Evolutionary conservation across 140 eudicot species (phyloP).

Genomic region (Anethum foeniculum): DNA sequence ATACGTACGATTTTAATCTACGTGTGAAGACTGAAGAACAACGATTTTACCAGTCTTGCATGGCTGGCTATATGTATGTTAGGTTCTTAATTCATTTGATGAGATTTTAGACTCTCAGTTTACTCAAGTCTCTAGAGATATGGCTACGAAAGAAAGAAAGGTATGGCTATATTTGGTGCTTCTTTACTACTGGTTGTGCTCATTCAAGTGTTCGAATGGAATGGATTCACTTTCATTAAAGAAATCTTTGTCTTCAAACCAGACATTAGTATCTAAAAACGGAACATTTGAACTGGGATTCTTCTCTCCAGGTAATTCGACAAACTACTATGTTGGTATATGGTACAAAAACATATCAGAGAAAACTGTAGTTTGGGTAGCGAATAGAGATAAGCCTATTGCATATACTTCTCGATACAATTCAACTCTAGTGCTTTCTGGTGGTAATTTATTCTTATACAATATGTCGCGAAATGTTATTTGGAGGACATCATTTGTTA

Average conservation of each 20-base stretch:
- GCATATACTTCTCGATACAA: not conserved
- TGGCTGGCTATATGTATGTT: not conserved
- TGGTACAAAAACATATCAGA: not conserved
- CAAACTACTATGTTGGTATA: not conserved
- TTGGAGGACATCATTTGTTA: not conserved
- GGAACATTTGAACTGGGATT: slow-evolving; percentile 5
- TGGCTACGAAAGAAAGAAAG: not conserved
- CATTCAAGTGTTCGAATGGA: not conserved
- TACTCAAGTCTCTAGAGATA: not conserved
- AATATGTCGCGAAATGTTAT: not conserved
- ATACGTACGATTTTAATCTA: not conserved
- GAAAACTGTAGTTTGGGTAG: slow-evolving; percentile 3
- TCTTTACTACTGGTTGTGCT: not conserved
- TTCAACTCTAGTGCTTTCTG: not conserved
- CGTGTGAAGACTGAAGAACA: slow-evolving; percentile 4
- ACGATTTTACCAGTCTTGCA: not conserved
- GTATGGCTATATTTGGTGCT: not conserved
- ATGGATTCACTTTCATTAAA: not conserved
- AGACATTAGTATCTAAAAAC: slow-evolving; percentile 1
- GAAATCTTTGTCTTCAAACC: not conserved
- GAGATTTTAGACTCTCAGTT: not conserved
- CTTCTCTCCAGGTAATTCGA: not conserved
- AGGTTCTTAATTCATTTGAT: not conserved
- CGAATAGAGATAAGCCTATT: not conserved
- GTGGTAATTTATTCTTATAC: not conserved